These are phyloP conservation scores for Hyparrhenia diplandra DNA, from an alignment of 176 grass and related monocot species.

Conservation along the genomic window DNA sequence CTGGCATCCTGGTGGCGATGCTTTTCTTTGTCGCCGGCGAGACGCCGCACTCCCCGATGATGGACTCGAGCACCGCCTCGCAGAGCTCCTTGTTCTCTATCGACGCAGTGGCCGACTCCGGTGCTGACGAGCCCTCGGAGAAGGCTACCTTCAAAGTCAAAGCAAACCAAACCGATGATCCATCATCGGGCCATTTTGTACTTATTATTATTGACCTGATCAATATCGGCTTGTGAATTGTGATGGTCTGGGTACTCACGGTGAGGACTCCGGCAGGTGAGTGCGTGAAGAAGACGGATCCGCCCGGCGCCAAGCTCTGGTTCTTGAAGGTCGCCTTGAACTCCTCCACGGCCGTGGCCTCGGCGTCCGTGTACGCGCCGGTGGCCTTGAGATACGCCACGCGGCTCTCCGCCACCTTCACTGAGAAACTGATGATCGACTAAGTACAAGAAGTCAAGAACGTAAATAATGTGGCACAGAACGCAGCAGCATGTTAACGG, in stretches of 20 bases:
- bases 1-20: slow-evolving; percentile 51
- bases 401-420: slow-evolving; percentile 80
- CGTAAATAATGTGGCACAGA: neutral
- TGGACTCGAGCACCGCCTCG: slow-evolving; percentile 66
- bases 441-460: neutral
- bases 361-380: slow-evolving; percentile 66
- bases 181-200: no score
- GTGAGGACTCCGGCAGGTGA: slow-evolving; percentile 49
- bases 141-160: slow-evolving; percentile 55
- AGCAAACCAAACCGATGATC: neutral
- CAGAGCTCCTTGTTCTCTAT: slow-evolving; percentile 65
- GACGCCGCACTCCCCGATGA: slow-evolving; percentile 68
- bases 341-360: slow-evolving; percentile 52
- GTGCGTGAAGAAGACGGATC: slow-evolving; percentile 85
- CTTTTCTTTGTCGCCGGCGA: slow-evolving; percentile 66
- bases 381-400: slow-evolving; percentile 50
- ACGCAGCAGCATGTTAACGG: neutral
- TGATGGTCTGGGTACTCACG: neutral
- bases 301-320: slow-evolving; percentile 55
- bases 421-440: slow-evolving; percentile 34
- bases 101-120: slow-evolving; percentile 7
- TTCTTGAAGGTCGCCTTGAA: slow-evolving; percentile 54
- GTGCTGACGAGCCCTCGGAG: slow-evolving; percentile 35
- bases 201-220: no score
- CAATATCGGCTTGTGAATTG: no score